phyloP scores from a whole-genome alignment of 768 basidiomycete species.

The Pisolithus albus region DNA sequence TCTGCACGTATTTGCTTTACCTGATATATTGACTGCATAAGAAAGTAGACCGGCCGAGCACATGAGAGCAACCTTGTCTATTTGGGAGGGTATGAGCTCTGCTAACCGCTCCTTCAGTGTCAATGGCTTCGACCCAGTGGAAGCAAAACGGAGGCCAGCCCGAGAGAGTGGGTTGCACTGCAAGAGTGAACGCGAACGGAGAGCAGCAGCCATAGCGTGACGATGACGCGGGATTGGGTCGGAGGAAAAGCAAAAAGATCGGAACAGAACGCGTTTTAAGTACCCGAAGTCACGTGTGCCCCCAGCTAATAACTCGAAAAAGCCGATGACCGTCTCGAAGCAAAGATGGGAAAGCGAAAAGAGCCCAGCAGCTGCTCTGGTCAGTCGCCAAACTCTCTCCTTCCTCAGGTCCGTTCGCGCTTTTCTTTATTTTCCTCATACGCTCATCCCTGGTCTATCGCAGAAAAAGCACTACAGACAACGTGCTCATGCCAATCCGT shows the following conservation, averaged over 20 bases:
- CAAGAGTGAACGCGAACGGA: constrained; percentile 25
- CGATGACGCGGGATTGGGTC: too few relatives aligned
- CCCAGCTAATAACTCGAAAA: background rate
- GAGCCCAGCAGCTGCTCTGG: constrained; percentile 5
- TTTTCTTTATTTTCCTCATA: background rate
- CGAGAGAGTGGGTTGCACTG: constrained; percentile 45
- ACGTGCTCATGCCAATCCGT: constrained; percentile 79
- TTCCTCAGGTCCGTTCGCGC: constrained; percentile 36
- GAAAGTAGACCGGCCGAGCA: background rate
- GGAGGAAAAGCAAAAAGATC: constrained; percentile 9
- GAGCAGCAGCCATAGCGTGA: constrained; percentile 38
- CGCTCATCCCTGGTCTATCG: background rate
- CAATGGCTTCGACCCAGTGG: constrained; percentile 57
- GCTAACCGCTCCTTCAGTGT: constrained; percentile 89
- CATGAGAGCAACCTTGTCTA: constrained; percentile 29
- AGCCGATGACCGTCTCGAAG: too few relatives aligned
- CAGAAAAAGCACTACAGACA: constrained; percentile 84
- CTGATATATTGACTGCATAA: constrained; percentile 30
- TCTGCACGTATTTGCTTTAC: constrained; percentile 77
- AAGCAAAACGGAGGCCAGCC: constrained; percentile 53
- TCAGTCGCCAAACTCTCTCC: constrained; percentile 13
- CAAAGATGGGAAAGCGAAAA: constrained; percentile 27
- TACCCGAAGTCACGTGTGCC: background rate
- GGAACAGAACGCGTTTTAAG: constrained; percentile 12
- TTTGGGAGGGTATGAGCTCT: constrained; percentile 87